A percentile compares a stretch with the other conserved stretches of the same genome.
Conservation (phyloP, 257 asterid genomes). For the Plantago elongata region DNA sequence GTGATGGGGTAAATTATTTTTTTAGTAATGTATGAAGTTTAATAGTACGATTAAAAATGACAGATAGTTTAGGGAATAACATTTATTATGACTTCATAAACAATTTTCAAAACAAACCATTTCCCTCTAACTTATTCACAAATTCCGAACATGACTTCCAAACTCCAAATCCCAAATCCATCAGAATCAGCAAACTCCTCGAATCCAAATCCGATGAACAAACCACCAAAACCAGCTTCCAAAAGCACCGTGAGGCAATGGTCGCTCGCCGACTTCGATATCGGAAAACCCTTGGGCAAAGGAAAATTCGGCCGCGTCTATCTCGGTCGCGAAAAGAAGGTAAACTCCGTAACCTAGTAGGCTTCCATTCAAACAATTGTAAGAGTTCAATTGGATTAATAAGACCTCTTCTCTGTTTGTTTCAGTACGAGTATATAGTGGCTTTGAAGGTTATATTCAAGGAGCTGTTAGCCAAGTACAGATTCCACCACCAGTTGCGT, state of each 20-base stretch:
- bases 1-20: too few relatives aligned
- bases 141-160: background rate
- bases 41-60: too few relatives aligned
- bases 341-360: background rate
- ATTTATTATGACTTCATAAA: too few relatives aligned
- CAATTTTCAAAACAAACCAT: too few relatives aligned
- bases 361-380: background rate
- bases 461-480: conserved; percentile 77
- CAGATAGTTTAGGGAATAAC: too few relatives aligned
- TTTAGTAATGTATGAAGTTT: too few relatives aligned
- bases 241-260: conserved; percentile 42
- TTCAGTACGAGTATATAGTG: conserved; percentile 64
- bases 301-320: conserved; percentile 96
- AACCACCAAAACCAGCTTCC: conserved; percentile 16
- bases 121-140: too few relatives aligned
- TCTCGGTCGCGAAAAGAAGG: conserved; percentile 92
- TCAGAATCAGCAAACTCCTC: background rate
- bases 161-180: background rate
- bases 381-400: background rate
- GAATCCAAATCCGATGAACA: background rate
- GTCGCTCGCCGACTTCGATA: conserved; percentile 80
- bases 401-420: background rate
- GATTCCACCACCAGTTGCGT: conserved; percentile 63
- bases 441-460: conserved; percentile 86
- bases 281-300: conserved; percentile 88